Evolutionary conservation across 2,329 filamentous ascomycete genomes (phyloP).

Genomic region (Chrysoporthe deuterocubensis): DNA sequence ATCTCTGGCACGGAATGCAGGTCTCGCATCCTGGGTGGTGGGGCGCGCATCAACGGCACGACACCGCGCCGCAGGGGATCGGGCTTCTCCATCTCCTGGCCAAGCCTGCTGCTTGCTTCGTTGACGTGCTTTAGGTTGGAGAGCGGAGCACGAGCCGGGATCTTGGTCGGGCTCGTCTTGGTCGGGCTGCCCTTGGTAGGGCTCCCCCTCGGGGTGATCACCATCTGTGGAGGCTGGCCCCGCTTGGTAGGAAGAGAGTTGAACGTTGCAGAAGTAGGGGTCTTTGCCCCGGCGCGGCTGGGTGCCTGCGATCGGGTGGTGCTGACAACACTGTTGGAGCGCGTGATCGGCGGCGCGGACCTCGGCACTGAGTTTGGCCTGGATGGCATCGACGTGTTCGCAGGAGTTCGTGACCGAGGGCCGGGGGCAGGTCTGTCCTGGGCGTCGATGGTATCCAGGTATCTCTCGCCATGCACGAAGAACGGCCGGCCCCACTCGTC

Average conservation of each 20-base stretch:
- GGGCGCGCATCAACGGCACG: slow-evolving; percentile 62
- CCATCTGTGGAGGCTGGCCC: slow-evolving; percentile 36
- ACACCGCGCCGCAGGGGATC: slow-evolving; percentile 49
- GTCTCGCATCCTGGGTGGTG: slow-evolving; percentile 92
- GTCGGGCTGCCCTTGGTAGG: slow-evolving; percentile 70
- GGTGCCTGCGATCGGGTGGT: slow-evolving; percentile 40
- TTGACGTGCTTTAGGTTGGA: slow-evolving; percentile 70
- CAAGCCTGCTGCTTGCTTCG: slow-evolving; percentile 79
- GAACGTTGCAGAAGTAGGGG: slow-evolving; percentile 51
- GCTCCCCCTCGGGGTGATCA: slow-evolving; percentile 49
- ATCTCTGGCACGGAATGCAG: slow-evolving; percentile 59
- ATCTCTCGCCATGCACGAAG: slow-evolving; percentile 88
- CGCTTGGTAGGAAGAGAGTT: slow-evolving; percentile 37
- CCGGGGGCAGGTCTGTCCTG: slow-evolving; percentile 64
- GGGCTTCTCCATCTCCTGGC: slow-evolving; percentile 44
- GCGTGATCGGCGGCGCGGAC: slow-evolving; percentile 39
- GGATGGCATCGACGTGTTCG: slow-evolving; percentile 46
- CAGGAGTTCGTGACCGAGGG: slow-evolving; percentile 76
- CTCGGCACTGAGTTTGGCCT: slow-evolving; percentile 51
- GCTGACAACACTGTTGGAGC: slow-evolving; percentile 41
- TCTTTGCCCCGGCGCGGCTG: slow-evolving; percentile 54
- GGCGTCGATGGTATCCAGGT: slow-evolving; percentile 80
- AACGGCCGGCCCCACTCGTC: slow-evolving; percentile 94
- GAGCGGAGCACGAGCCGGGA: slow-evolving; percentile 71
- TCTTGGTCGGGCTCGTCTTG: slow-evolving; percentile 69